A percentile compares a stretch with the other conserved stretches of the same genome.
Evolutionary conservation across 2,329 filamentous ascomycete species (phyloP).

Genomic region (Akanthomyces uredinophilus): DNA sequence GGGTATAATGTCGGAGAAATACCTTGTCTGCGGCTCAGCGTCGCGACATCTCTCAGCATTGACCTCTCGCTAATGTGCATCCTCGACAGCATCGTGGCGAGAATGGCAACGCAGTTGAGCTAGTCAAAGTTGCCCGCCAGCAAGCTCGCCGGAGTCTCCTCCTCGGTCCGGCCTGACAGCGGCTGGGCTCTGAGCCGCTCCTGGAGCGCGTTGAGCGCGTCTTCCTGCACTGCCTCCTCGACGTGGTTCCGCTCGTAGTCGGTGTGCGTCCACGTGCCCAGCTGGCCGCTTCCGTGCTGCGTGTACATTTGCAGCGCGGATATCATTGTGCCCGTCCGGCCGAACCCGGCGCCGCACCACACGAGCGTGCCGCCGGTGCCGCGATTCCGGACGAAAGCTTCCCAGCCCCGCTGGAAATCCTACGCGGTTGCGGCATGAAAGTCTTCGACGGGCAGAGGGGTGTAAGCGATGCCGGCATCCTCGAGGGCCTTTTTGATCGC

Average conservation of each 20-base stretch:
- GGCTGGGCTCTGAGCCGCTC: neutral
- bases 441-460: neutral
- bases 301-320: conserved; percentile 10
- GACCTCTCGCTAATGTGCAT: neutral
- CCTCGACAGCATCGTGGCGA: neutral
- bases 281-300: neutral
- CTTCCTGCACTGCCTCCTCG: neutral
- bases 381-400: neutral
- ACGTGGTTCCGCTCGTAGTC: neutral
- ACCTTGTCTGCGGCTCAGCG: too few species aligned
- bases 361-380: conserved; percentile 9
- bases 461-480: neutral
- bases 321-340: conserved; percentile 15
- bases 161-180: neutral
- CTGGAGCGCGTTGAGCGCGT: neutral
- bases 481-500: neutral
- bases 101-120: neutral
- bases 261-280: neutral
- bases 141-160: too few species aligned
- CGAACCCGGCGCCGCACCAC: conserved; percentile 16
- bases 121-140: too few species aligned
- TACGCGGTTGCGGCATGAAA: neutral
- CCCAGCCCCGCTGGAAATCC: neutral
- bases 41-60: too few species aligned
- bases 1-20: neutral